Evolutionary conservation across 2,329 filamentous ascomycete species (phyloP).

Genomic region (Curvularia eragrostidis): DNA sequence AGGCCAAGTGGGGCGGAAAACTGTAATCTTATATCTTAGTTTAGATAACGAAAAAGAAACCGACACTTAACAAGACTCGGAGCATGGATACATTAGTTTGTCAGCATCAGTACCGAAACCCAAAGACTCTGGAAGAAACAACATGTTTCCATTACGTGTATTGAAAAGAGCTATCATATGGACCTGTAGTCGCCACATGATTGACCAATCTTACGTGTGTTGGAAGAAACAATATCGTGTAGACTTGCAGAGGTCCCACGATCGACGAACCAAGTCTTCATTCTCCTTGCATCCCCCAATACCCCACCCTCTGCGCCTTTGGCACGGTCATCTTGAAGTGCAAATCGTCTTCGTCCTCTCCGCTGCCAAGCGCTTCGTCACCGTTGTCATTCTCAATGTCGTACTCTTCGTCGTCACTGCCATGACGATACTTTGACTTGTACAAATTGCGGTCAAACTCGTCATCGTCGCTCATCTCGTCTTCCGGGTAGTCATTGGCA

Average conservation of each 20-base stretch:
- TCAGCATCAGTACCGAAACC: background rate
- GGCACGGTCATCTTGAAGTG: constrained; percentile 41
- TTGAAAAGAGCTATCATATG: background rate
- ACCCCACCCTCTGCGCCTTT: constrained; percentile 30
- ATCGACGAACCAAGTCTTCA: background rate
- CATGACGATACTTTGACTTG: constrained; percentile 45
- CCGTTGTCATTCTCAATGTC: constrained; percentile 29
- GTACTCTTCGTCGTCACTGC: constrained; percentile 53
- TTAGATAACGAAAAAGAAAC: background rate
- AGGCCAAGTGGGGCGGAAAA: background rate
- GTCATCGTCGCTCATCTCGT: constrained; percentile 76
- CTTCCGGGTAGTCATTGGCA: constrained; percentile 79
- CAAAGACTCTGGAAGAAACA: background rate
- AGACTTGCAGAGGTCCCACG: background rate
- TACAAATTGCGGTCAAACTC: constrained; percentile 61
- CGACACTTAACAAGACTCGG: background rate
- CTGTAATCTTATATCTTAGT: background rate
- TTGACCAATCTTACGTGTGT: too few species aligned
- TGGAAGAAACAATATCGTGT: too few species aligned
- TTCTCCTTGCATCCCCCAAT: constrained; percentile 35
- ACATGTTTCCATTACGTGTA: background rate
- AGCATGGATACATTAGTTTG: background rate
- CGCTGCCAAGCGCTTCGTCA: constrained; percentile 29
- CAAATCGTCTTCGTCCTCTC: constrained; percentile 40
- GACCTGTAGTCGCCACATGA: background rate